Conservation (phyloP, 768 basidiomycete genomes). For the Polyporus arcularius region DNA sequence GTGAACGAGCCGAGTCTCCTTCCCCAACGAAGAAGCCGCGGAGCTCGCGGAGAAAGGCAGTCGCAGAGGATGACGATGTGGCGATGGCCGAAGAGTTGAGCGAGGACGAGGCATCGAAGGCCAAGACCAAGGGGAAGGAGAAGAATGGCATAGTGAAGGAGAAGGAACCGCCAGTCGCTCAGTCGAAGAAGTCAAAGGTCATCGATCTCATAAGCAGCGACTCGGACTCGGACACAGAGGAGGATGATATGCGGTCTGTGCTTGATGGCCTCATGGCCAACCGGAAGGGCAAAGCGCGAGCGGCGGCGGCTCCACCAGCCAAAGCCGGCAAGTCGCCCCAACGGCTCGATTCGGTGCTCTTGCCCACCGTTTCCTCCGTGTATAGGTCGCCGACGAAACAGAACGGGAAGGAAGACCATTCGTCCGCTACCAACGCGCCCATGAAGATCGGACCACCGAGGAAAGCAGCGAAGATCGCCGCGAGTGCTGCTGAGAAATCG, state of each 20-base stretch:
- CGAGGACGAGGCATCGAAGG: constrained; percentile 4
- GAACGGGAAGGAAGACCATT: background rate
- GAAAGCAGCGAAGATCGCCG: background rate
- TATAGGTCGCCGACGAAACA: constrained; percentile 14
- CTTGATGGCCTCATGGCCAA: constrained; percentile 11
- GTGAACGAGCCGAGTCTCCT: background rate
- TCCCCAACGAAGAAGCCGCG: constrained; percentile 7
- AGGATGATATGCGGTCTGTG: constrained; percentile 15
- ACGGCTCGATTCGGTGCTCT: constrained; percentile 11
- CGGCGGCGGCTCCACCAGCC: background rate
- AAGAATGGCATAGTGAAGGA: background rate
- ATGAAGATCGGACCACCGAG: constrained; percentile 2
- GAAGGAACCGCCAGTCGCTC: background rate
- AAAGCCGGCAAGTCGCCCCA: background rate
- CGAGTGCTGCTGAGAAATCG: background rate
- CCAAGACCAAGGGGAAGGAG: constrained; percentile 4
- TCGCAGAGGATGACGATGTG: background rate
- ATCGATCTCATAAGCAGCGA: background rate
- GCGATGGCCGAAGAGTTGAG: background rate
- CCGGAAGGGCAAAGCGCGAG: constrained; percentile 3
- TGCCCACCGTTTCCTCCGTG: constrained; percentile 17
- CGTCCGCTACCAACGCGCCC: background rate
- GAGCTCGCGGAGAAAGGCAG: background rate
- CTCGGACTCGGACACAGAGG: constrained; percentile 6
- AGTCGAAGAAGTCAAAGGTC: constrained; percentile 3